Percentiles rank a stretch among this genome's conserved stretches.
Conservation (phyloP, 2,329 filamentous ascomycete genomes). For the Arthroderma sp. region DNA sequence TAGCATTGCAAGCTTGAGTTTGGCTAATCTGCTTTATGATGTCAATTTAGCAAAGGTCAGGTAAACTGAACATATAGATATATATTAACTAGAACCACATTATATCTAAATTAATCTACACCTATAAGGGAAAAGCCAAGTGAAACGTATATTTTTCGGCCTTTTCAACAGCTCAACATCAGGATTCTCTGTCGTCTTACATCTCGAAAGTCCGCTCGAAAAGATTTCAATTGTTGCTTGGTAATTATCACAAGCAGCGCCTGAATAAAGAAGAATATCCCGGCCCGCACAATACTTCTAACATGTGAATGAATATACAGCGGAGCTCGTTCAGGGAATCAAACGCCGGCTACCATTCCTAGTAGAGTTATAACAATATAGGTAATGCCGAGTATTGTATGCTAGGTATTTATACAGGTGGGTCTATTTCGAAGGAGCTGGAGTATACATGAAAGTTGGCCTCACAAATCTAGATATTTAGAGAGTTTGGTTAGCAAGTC, state of each 20-base stretch:
- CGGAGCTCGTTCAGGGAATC: background rate
- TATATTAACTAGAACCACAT: background rate
- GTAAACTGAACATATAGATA: background rate
- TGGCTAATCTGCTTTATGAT: background rate
- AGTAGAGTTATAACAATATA: background rate
- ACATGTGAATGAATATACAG: background rate
- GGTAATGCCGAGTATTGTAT: background rate
- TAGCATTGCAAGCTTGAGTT: conserved; percentile 13
- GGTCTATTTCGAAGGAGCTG: conserved; percentile 29
- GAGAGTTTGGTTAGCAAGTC: conserved; percentile 8
- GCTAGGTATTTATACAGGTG: conserved; percentile 1
- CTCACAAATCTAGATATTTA: conserved; percentile 54
- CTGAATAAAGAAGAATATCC: background rate
- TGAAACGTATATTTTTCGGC: too few relatives aligned
- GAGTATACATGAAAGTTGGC: conserved; percentile 65
- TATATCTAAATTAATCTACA: background rate
- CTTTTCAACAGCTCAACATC: too few relatives aligned
- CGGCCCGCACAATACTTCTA: background rate
- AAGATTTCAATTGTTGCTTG: background rate
- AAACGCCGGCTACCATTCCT: background rate
- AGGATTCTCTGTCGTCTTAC: too few relatives aligned
- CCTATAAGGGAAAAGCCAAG: too few relatives aligned
- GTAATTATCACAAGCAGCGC: background rate
- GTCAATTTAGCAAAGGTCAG: background rate
- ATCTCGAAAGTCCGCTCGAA: background rate